A percentile compares a stretch with the other conserved stretches of the same genome.
Evolutionary conservation across 2,329 filamentous ascomycete genomes (phyloP).

Genomic region (Exophiala phaeomuriformis): DNA sequence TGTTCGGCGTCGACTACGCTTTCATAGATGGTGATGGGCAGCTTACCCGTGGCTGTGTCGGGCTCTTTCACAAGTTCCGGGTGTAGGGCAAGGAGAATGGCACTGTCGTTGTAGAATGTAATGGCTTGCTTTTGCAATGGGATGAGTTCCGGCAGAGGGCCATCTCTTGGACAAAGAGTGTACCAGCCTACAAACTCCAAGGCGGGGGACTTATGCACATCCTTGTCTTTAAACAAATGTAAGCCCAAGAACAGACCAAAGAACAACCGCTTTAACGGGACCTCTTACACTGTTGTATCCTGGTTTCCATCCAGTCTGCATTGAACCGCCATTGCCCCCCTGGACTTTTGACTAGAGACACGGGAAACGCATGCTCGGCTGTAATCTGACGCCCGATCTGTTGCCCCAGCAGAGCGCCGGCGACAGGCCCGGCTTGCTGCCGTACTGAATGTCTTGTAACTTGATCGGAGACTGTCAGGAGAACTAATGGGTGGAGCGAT

Average conservation of each 20-base stretch:
- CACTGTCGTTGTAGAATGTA: slow-evolving; percentile 64
- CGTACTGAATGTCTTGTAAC: slow-evolving; percentile 85
- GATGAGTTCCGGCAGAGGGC: slow-evolving; percentile 60
- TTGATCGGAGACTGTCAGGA: slow-evolving; percentile 94
- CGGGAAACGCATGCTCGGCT: slow-evolving; percentile 88
- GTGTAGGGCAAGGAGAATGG: slow-evolving; percentile 81
- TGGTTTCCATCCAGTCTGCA: slow-evolving; percentile 63
- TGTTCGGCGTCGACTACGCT: slow-evolving; percentile 68
- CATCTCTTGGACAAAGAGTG: slow-evolving; percentile 64
- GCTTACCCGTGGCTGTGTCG: slow-evolving; percentile 61
- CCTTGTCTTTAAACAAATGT: slow-evolving; percentile 56
- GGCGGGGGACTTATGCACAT: slow-evolving; percentile 74
- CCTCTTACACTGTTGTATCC: slow-evolving; percentile 74
- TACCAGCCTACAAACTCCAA: slow-evolving; percentile 92
- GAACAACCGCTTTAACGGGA: background rate
- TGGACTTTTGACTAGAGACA: slow-evolving; percentile 48
- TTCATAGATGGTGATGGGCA: slow-evolving; percentile 89
- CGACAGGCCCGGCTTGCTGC: slow-evolving; percentile 64
- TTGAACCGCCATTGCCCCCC: slow-evolving; percentile 59
- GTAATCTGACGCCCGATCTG: slow-evolving; percentile 86
- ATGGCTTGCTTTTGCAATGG: slow-evolving; percentile 73
- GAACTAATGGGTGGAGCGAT: slow-evolving; percentile 83
- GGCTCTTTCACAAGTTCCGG: slow-evolving; percentile 48
- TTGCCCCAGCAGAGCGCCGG: slow-evolving; percentile 83
- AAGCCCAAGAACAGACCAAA: slow-evolving; percentile 2